These are phyloP conservation scores for Clonostachys chloroleuca DNA, from an alignment of 2,329 filamentous ascomycete species.

Conservation along the genomic window DNA sequence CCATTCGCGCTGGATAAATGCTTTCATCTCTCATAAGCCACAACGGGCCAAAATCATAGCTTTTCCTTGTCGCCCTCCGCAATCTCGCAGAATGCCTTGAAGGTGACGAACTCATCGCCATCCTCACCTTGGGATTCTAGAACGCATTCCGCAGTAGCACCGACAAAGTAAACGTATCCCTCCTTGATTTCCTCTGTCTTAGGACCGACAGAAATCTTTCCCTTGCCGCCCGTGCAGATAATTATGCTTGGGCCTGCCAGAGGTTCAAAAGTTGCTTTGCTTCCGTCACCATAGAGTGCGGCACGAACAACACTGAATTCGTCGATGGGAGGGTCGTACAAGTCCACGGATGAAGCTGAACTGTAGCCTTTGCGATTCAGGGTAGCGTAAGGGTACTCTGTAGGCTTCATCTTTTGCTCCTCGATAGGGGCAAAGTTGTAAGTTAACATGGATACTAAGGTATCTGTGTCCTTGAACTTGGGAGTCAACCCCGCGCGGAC, in stretches of 20 bases:
- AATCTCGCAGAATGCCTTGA: slow-evolving; percentile 92
- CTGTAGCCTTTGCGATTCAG: slow-evolving; percentile 80
- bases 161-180: slow-evolving; percentile 79
- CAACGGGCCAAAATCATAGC: slow-evolving; percentile 9
- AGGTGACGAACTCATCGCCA: slow-evolving; percentile 75
- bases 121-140: slow-evolving; percentile 61
- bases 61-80: slow-evolving; percentile 32
- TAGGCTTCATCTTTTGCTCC: slow-evolving; percentile 87
- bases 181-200: slow-evolving; percentile 72
- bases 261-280: slow-evolving; percentile 84
- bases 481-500: slow-evolving; percentile 96
- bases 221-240: slow-evolving; percentile 81
- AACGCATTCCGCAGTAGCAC: slow-evolving; percentile 78
- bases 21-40: neutral
- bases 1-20: neutral
- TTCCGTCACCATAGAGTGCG: slow-evolving; percentile 57
- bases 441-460: slow-evolving; percentile 85
- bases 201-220: slow-evolving; percentile 79
- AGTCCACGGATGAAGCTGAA: slow-evolving; percentile 63
- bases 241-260: slow-evolving; percentile 88
- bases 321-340: slow-evolving; percentile 95
- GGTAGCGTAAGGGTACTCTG: slow-evolving; percentile 79
- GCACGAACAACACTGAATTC: slow-evolving; percentile 90
- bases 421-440: slow-evolving; percentile 94
- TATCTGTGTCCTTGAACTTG: slow-evolving; percentile 95